Base-by-base conservation (phyloP, 257 asterid genomes). In the Primulina tabacum region DNA sequence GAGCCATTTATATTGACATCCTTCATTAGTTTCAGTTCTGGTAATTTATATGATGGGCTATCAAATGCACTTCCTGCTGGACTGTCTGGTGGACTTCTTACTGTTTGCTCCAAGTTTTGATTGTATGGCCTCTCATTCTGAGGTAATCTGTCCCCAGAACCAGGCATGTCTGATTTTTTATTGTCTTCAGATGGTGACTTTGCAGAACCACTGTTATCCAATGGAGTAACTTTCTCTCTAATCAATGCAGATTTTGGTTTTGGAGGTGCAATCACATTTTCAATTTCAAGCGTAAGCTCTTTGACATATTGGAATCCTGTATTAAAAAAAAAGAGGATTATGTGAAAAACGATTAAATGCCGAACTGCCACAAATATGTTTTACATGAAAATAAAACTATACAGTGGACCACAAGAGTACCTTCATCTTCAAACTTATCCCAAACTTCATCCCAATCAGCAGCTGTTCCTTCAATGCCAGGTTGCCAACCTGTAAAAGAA, bases 381-480 rank as follows among this genome's bases (percentile, higher is more conserved):
- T 30, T 70, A 56, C 37, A 67, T 55, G 24, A 59, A 20, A 14
- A 53, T 21, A 64, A 0, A 52, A 38, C 10, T 29, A 57, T 35
- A 55, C 20, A 29, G 34, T 50, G 62, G 30, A 16, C 60, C 8
- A 52, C 16, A 71, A 30, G 38, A 61, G 73, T 86, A 94, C 99
- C 99, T 88, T 89, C 96, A 75, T 89, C 94, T 74, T 89, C 98
- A 73, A 94, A 88, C 84, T 84, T 85, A 79, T 91, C 99, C 99
- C 99, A 91, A 62, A 69, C 85, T 81, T 88, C 98, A 76, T 94
- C 93, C 99, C 98, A 94, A 77, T 94, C 99, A 80, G 98, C 98
- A 63, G 96, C 92, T 73, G 88, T 82, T 74, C 78, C 93, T 88
- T 80, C 92, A 71, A 94, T 78, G 73, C 99, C 99, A 76, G 86